Conservation (phyloP, 768 basidiomycete genomes). For the Lentinus brumalis region DNA sequence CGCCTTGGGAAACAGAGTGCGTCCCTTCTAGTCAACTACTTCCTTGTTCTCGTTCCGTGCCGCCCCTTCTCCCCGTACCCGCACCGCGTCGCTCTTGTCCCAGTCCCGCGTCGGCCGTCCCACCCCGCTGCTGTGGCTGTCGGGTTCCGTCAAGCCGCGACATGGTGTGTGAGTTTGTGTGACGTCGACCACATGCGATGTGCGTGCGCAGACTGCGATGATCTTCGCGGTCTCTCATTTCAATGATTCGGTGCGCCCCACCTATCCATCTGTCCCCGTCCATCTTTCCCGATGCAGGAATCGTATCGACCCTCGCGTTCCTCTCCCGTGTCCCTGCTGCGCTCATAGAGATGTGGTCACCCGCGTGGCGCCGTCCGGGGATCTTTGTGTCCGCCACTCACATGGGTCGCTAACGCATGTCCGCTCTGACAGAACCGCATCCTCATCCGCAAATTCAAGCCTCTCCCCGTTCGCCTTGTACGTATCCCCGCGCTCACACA, state of each 20-base stretch:
- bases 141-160: neutral
- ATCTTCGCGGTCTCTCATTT: neutral
- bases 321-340: neutral
- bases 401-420: too few species aligned
- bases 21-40: neutral
- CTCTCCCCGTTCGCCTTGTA: neutral
- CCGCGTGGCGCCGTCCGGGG: neutral
- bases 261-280: neutral
- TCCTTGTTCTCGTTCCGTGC: neutral
- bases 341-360: neutral
- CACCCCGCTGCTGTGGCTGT: neutral
- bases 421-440: too few species aligned
- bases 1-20: constrained; percentile 13
- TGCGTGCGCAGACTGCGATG: too few species aligned
- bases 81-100: neutral
- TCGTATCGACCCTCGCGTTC: neutral
- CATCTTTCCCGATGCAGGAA: neutral
- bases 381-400: neutral
- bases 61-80: neutral
- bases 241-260: neutral
- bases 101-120: neutral
- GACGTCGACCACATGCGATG: neutral
- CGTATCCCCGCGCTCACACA: neutral
- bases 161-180: neutral
- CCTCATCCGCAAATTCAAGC: neutral